A percentile compares a stretch with the other conserved stretches of the same genome.
These are phyloP conservation scores for Alternaria solani DNA, from an alignment of 2,329 filamentous ascomycete genomes.

Conservation along the genomic window DNA sequence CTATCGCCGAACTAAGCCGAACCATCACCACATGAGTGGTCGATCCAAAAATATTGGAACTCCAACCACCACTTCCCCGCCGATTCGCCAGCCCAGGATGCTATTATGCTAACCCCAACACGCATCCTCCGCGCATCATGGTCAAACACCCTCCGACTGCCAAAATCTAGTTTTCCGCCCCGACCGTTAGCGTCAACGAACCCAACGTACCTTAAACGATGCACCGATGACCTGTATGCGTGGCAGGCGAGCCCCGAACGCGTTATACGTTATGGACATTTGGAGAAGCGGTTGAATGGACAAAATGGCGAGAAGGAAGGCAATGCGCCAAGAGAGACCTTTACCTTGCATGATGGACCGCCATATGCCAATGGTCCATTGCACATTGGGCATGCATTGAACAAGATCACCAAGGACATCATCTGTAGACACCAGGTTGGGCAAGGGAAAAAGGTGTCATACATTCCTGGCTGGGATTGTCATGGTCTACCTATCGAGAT, in stretches of 20 bases:
- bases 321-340: slow-evolving; percentile 60
- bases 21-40: slow-evolving; percentile 19
- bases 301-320: background rate
- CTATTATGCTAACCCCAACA: slow-evolving; percentile 51
- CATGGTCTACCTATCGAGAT: slow-evolving; percentile 97
- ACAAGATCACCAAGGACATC: slow-evolving; percentile 97
- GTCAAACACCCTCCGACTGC: slow-evolving; percentile 58
- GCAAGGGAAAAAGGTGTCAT: slow-evolving; percentile 77
- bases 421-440: slow-evolving; percentile 83
- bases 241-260: slow-evolving; percentile 72
- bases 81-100: slow-evolving; percentile 38
- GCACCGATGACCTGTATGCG: slow-evolving; percentile 85
- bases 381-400: slow-evolving; percentile 92
- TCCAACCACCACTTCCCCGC: slow-evolving; percentile 8
- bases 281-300: slow-evolving; percentile 5
- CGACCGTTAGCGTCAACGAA: slow-evolving; percentile 49
- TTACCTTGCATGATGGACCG: slow-evolving; percentile 92
- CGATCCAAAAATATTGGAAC: slow-evolving; percentile 23
- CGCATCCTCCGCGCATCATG: slow-evolving; percentile 52
- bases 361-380: slow-evolving; percentile 94
- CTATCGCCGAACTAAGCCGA: slow-evolving; percentile 25
- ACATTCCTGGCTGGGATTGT: slow-evolving; percentile 95
- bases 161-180: slow-evolving; percentile 59
- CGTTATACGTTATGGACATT: slow-evolving; percentile 53
- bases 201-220: slow-evolving; percentile 71